Evolutionary conservation across 331 rosid genomes (phyloP).

Genomic region (Dryas integrifolia): DNA sequence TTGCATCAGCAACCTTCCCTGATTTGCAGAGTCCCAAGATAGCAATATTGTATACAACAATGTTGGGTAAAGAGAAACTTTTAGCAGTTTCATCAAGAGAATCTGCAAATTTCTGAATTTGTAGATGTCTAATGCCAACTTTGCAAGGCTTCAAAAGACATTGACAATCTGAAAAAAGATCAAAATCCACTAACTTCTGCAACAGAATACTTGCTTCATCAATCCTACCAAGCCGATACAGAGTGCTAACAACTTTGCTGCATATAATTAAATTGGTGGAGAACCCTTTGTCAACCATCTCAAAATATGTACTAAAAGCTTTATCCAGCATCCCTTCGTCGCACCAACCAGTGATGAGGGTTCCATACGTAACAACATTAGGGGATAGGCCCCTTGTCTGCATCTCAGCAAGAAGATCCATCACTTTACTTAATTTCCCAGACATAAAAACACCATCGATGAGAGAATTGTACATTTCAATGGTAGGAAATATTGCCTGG

Average conservation of each 20-base stretch:
- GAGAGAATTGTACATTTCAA: conserved; percentile 83
- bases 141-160: conserved; percentile 30
- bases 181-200: conserved; percentile 58
- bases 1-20: conserved; percentile 62
- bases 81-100: conserved; percentile 44
- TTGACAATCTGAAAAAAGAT: conserved; percentile 34
- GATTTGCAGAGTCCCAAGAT: conserved; percentile 75
- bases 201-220: conserved; percentile 67
- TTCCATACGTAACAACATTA: conserved; percentile 63
- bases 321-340: conserved; percentile 61
- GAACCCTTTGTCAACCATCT: conserved; percentile 67
- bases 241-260: conserved; percentile 71
- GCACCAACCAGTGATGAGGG: conserved; percentile 84
- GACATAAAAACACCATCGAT: conserved; percentile 61
- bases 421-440: conserved; percentile 41
- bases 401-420: conserved; percentile 61
- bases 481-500: conserved; percentile 45
- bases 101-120: conserved; percentile 55
- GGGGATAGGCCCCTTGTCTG: conserved; percentile 57
- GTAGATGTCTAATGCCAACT: conserved; percentile 24
- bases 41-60: conserved; percentile 59
- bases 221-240: conserved; percentile 54
- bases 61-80: conserved; percentile 45
- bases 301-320: conserved; percentile 60
- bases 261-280: conserved; percentile 52